Evolutionary conservation across 2,329 filamentous ascomycete species (phyloP).

Genomic region (Colletotrichum higginsianum): DNA sequence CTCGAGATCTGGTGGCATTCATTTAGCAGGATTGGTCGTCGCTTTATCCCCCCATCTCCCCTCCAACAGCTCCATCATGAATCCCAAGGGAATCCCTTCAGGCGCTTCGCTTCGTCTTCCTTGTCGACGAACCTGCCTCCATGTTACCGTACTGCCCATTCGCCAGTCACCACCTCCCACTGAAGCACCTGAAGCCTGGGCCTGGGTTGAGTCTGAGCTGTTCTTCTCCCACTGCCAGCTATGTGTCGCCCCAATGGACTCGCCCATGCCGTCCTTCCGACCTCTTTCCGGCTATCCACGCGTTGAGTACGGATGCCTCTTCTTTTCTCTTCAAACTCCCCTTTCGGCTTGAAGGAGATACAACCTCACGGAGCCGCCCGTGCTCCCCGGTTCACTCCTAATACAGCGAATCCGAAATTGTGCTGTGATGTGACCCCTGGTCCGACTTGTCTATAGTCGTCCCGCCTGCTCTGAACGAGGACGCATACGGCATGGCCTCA

Average conservation of each 20-base stretch:
- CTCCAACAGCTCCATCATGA: constrained; percentile 10
- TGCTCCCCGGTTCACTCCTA: constrained; percentile 10
- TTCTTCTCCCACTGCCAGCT: not conserved
- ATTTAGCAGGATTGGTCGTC: constrained; percentile 12
- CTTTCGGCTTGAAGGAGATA: constrained; percentile 4
- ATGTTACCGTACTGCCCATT: not conserved
- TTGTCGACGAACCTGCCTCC: constrained; percentile 3
- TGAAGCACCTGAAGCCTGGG: not conserved
- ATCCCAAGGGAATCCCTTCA: constrained; percentile 24
- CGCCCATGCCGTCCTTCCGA: constrained; percentile 13
- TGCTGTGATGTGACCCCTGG: not conserved
- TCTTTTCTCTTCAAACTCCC: constrained; percentile 4
- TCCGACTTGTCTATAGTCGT: constrained; percentile 18
- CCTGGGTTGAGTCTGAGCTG: not conserved
- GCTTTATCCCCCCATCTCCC: not conserved
- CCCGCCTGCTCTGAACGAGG: constrained; percentile 22
- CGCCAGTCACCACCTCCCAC: not conserved
- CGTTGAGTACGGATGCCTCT: constrained; percentile 3
- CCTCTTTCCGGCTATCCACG: constrained; percentile 13
- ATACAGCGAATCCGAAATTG: not conserved
- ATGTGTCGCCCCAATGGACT: constrained; percentile 17
- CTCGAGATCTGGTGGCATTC: not conserved
- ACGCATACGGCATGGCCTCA: not conserved
- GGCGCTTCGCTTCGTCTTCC: not conserved
- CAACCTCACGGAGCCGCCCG: constrained; percentile 14